phyloP scores from a whole-genome alignment of 768 basidiomycete genomes.

The Lactifluus piperatus region DNA sequence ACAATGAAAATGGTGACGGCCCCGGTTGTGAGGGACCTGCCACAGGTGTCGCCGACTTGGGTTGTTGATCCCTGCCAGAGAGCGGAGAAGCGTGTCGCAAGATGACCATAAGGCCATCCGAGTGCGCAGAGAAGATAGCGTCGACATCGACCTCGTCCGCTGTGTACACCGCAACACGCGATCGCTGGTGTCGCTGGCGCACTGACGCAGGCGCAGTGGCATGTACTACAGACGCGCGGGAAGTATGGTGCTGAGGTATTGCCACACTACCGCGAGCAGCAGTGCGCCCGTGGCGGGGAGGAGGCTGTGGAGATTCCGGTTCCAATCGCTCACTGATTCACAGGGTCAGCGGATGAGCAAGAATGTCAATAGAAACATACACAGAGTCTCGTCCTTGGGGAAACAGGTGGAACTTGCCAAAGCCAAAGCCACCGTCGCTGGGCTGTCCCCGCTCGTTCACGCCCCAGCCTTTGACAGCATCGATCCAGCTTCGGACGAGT shows the following conservation, averaged over 20 bases:
- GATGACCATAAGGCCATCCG: constrained; percentile 77
- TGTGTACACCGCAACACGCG: neutral
- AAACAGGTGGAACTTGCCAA: constrained; percentile 56
- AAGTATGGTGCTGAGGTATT: neutral
- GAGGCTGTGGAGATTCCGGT: constrained; percentile 4
- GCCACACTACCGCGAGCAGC: neutral
- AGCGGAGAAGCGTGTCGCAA: constrained; percentile 40
- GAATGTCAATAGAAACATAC: constrained; percentile 28
- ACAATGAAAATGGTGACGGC: neutral
- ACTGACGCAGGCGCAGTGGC: neutral
- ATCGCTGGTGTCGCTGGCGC: neutral
- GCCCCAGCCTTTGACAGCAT: constrained; percentile 73
- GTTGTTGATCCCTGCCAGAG: neutral
- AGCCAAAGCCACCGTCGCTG: constrained; percentile 79
- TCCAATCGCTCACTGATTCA: constrained; percentile 13
- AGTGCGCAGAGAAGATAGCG: constrained; percentile 79
- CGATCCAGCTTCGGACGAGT: constrained; percentile 64
- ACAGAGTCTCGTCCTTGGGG: constrained; percentile 54
- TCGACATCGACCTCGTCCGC: constrained; percentile 49
- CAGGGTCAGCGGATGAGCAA: neutral
- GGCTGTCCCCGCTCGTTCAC: constrained; percentile 80
- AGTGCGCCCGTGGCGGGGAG: constrained; percentile 1
- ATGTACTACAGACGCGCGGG: neutral
- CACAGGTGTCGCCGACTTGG: neutral
- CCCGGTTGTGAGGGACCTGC: neutral